Evolutionary conservation across 2,329 filamentous ascomycete genomes (phyloP), one percentile per base, ranked within the genome.

Genomic region (Sphaceloma murrayae): DNA sequence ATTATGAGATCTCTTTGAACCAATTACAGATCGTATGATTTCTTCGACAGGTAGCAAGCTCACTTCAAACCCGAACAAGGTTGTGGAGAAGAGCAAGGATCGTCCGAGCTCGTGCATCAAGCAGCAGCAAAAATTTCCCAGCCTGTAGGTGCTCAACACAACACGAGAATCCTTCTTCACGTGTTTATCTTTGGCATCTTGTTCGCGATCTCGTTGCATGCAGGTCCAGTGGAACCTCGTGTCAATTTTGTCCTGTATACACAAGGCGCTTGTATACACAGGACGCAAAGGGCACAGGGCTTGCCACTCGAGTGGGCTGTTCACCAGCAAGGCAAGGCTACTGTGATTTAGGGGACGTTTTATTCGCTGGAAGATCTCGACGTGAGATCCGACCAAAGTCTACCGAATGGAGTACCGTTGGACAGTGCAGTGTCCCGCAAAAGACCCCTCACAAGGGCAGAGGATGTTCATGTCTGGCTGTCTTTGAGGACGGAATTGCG

Each of bases 11-110:
- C 13, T 24, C 11, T 26, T n/a, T 22, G n/a, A 38, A 14, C 36
- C 36, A 40, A 40, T 40, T 26, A 40, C 22, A 22, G 26, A 22
- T 16, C 19, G 22, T 19, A 7, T 30, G 36, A 40, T 40, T 40
- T 9, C 7, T 19, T 22, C 22, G 30, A 26, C 36, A 29, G 36
- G 22, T 29, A 19, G 36, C 36, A 38, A 38, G 34, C 34, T 38
- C 34, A 24, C 19, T 22, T 19, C 27, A 40, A 40, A 34, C 16
- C 19, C 36, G 26, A 29, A 24, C 22, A 40, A 40, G 36, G 36
- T 40, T 40, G 36, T 40, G 36, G 36, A 40, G 36, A 40, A 40
- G 14, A 13, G 13, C 36, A 40, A 29, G 24, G 36, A 40, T 40
- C 36, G 16, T 19, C 36, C 22, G 3, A 36, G 33, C 33, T 40